Conservation (phyloP, 768 basidiomycete genomes). For the Pleurotus tuber-regium region DNA sequence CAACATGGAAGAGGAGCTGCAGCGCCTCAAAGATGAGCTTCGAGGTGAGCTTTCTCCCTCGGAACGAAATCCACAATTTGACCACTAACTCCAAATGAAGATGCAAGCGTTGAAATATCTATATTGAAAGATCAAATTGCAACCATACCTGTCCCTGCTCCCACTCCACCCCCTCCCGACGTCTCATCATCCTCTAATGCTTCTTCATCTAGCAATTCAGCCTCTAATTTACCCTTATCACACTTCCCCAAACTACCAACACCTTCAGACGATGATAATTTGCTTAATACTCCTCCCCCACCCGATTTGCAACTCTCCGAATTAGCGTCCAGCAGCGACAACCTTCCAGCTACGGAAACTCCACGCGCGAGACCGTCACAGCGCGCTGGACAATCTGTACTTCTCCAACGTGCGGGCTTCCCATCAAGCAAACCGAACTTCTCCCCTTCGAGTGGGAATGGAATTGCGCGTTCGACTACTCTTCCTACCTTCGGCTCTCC, state of each 20-base stretch:
- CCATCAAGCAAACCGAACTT: constrained; percentile 41
- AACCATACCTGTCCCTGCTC: constrained; percentile 27
- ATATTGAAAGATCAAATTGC: constrained; percentile 77
- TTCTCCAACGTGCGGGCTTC: constrained; percentile 53
- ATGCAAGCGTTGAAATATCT: constrained; percentile 80
- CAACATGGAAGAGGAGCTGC: constrained; percentile 83
- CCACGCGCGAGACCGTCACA: constrained; percentile 34
- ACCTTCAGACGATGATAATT: constrained; percentile 47
- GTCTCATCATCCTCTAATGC: constrained; percentile 29
- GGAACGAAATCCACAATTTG: no score
- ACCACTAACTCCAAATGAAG: constrained; percentile 37
- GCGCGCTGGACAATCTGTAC: constrained; percentile 39
- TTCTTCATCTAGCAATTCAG: constrained; percentile 25
- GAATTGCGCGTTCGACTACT: constrained; percentile 55
- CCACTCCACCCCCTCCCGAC: constrained; percentile 22
- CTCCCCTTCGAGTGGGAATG: constrained; percentile 37
- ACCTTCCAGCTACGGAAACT: constrained; percentile 33
- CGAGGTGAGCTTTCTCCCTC: constrained; percentile 57
- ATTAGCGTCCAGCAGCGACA: constrained; percentile 44
- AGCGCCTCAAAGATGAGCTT: constrained; percentile 89
- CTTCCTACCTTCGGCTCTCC: constrained; percentile 46
- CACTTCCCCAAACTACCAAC: constrained; percentile 24
- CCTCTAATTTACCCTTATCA: constrained; percentile 33
- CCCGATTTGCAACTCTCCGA: constrained; percentile 61
- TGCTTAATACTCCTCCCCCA: constrained; percentile 58